Base-by-base conservation (phyloP, 441 rosid species). In the Gossypium schwendimanii region DNA sequence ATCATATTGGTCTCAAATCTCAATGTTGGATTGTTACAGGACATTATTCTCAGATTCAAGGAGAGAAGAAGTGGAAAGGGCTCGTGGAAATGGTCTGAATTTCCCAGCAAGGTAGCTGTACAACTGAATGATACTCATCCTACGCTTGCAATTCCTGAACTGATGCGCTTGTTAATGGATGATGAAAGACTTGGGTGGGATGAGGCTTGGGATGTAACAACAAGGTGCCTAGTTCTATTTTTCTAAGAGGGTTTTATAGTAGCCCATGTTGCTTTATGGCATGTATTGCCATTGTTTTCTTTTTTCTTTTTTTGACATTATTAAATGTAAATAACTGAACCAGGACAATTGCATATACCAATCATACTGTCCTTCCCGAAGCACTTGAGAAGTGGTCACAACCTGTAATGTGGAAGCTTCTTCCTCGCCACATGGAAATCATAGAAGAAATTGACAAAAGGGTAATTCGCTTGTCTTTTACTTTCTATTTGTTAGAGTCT, bases 351-450 rank as follows among this genome's bases (percentile, higher is more conserved):
- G 98, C 98, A 60, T 95, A 95, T 84, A 95, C 99, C 63, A 95
- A 95, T 83, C 99, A 95, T 82, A 95, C 99, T 0, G 99, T 95
- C 84, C 98, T 95, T 77, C 99, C 99, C 58, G 99, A 95, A 86
- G 99, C 99, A 28, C 84, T 95, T 45, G 99, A 95, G 89, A 95
- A 92, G 80, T 95, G 99, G 99, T 92, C 99, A 73, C 98, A 95
- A 79, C 63, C 89, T 67, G 89, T 95, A 71, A 88, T 92, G 97
- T 77, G 91, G 94, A 95, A 95, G 84, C 96, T 95, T 81, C 97
- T 95, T 81, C 99, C 99, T 82, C 99, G 99, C 74, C 99, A 95
- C 77, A 91, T 95, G 98, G 99, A 95, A 82, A 95, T 95, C 80
- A 92, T 95, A 80, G 92, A 83, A 79, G 99, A 95, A 81, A 91